Percentiles rank a stretch among this genome's conserved stretches.
Conservation (phyloP, 2,329 filamentous ascomycete genomes). For the Plectosphaerella cucumerina region DNA sequence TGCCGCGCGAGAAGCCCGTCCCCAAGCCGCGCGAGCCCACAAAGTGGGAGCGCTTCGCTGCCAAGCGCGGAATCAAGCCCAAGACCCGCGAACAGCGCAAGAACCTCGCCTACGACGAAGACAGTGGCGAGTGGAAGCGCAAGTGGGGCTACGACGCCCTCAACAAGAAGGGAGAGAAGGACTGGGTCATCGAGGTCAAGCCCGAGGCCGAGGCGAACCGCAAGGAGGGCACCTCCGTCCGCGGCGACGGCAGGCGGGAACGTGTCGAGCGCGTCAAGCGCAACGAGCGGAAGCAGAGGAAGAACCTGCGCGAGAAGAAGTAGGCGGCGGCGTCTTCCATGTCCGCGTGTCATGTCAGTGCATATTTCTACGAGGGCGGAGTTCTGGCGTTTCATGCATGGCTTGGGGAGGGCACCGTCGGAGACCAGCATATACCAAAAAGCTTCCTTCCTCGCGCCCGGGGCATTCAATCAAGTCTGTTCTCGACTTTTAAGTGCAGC, state of each 20-base stretch:
- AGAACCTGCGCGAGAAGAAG: constrained; percentile 51
- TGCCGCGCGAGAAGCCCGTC: constrained; percentile 90
- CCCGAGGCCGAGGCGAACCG: constrained; percentile 62
- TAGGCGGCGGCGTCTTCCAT: background rate
- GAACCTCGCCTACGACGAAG: constrained; percentile 81
- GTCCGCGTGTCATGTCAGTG: background rate
- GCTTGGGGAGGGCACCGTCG: background rate
- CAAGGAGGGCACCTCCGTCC: constrained; percentile 58
- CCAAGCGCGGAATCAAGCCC: constrained; percentile 92
- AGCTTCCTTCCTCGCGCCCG: background rate
- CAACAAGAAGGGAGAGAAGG: constrained; percentile 76
- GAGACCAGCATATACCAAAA: background rate
- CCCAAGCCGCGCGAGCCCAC: constrained; percentile 78
- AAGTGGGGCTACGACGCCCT: constrained; percentile 94
- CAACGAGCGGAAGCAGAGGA: constrained; percentile 66
- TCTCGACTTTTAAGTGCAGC: no score
- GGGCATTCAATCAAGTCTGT: no score
- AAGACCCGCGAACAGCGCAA: constrained; percentile 73
- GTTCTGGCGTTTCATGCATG: background rate
- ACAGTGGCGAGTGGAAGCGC: constrained; percentile 80
- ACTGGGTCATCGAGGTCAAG: constrained; percentile 93
- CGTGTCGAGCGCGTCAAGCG: constrained; percentile 66
- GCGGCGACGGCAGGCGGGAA: constrained; percentile 59
- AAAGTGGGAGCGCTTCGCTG: constrained; percentile 94
- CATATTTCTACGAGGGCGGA: background rate